phyloP scores from a whole-genome alignment of 805 yeast genomes.

The Candida yuanshanica region DNA sequence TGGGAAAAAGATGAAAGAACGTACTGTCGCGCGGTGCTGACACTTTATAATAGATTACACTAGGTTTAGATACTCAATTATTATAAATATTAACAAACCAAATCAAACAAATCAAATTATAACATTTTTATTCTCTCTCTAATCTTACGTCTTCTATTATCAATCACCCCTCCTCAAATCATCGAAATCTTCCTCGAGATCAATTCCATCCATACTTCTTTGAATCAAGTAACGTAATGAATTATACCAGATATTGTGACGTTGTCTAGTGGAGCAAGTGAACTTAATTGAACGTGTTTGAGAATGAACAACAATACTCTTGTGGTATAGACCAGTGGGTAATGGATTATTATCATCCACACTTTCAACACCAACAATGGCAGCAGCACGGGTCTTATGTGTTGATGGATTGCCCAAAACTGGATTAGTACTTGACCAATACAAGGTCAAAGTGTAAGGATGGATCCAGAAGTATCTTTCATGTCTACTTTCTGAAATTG shows the following conservation, averaged over 20 bases:
- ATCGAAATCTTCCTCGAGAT: constrained; percentile 31
- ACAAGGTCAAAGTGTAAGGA: constrained; percentile 85
- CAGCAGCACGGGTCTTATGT: constrained; percentile 69
- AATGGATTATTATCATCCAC: constrained; percentile 81
- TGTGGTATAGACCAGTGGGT: constrained; percentile 84
- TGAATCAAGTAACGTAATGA: constrained; percentile 72
- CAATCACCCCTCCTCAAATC: not conserved
- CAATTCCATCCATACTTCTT: constrained; percentile 55
- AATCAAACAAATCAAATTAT: not conserved
- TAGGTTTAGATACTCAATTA: not conserved
- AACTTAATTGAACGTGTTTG: constrained; percentile 57
- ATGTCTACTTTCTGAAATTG: constrained; percentile 73
- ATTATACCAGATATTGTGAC: constrained; percentile 90
- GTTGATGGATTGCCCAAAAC: constrained; percentile 61
- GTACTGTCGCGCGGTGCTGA: no score
- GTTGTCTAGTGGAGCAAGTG: constrained; percentile 81
- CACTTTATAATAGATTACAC: no score
- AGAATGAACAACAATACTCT: constrained; percentile 73
- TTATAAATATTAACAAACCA: not conserved
- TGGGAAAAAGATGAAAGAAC: no score
- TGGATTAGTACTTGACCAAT: constrained; percentile 85
- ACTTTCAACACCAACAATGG: constrained; percentile 72
- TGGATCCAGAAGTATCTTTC: constrained; percentile 95
- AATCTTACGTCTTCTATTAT: no score
- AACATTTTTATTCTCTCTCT: not conserved